Base-by-base conservation (phyloP, 495 filamentous ascomycete species). In the Usnea hakonensis region DNA sequence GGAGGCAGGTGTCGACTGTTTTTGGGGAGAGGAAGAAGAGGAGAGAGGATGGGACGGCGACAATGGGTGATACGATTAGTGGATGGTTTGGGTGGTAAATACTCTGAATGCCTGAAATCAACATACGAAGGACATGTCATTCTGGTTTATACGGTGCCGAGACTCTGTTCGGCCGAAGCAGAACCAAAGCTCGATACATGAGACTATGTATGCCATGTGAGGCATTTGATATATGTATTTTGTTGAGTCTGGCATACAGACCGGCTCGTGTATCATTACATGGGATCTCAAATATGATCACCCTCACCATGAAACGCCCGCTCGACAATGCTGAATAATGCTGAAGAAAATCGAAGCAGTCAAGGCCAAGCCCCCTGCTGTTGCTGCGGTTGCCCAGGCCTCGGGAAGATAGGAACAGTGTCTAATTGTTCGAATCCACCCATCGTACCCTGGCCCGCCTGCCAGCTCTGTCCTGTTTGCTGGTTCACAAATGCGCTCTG, bases 401-500 rank as follows among this genome's bases (percentile, higher is more conserved):
- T 78, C 3, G 94, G 94, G 69, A 98, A 98, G 10, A 97, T 80
- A 0, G 89, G 88, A 40, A 91, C 78, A 5, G 91, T 93, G 21
- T 86, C 83, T 59, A 96, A 58, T 60, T 89, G 84, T 73, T 95
- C 89, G 60, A 93, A 74, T 2, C 93, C 94, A 46, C 93, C 91
- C 68, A 96, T 88, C 14, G 92, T 94, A 6, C 89, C 85, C 72
- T 89, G 83, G 58, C 84, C 84, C 43, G 81, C 81, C 67, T 95
- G 92, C 90, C 94, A 96, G 17, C 89, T 88, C 71, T 87, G 80
- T 0, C 92, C 91, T 3, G 90, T 96, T 40, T 85, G 81, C 68
- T 93, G 89, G 67, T 95, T 91, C 38, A 94, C 85, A 67, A 96
- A 95, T 0, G 85, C 82, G 57, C 86, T 88, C 71, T 96, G 90